Evolutionary conservation across 192 early-diverging fungal genomes (phyloP).

Genomic region (Podila horticola): DNA sequence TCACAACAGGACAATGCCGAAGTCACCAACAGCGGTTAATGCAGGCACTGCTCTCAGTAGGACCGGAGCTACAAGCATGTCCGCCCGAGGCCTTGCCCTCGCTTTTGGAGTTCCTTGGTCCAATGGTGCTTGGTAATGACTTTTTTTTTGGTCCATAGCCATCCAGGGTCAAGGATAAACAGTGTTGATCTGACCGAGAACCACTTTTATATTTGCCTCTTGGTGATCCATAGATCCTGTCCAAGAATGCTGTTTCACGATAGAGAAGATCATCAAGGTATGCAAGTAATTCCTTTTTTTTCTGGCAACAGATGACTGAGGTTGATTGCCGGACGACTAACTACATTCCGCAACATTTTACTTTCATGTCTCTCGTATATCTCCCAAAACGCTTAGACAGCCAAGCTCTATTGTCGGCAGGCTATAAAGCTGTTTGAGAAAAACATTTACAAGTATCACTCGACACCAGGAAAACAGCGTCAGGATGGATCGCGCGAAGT

Average conservation of each 20-base stretch:
- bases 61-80: conserved; percentile 30
- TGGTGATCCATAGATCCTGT: conserved; percentile 25
- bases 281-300: not conserved
- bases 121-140: conserved; percentile 41
- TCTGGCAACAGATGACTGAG: too few relatives aligned
- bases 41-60: conserved; percentile 41
- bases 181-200: not conserved
- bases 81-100: conserved; percentile 15
- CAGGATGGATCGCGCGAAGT: conserved; percentile 29
- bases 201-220: not conserved
- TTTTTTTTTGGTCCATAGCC: not conserved
- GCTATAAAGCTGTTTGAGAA: conserved; percentile 32
- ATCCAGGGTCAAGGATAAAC: not conserved
- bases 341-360: not conserved
- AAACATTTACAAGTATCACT: conserved; percentile 25
- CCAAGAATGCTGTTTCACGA: conserved; percentile 25
- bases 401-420: conserved; percentile 44
- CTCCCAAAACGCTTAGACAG: conserved; percentile 15
- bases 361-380: not conserved
- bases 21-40: conserved; percentile 48
- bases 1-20: conserved; percentile 16
- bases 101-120: conserved; percentile 18
- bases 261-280: conserved; percentile 37
- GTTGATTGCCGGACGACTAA: too few relatives aligned
- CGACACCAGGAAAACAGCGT: conserved; percentile 29